These are phyloP conservation scores for Aegilops longissima DNA, from an alignment of 176 grass and related monocot genomes.

Conservation along the genomic window DNA sequence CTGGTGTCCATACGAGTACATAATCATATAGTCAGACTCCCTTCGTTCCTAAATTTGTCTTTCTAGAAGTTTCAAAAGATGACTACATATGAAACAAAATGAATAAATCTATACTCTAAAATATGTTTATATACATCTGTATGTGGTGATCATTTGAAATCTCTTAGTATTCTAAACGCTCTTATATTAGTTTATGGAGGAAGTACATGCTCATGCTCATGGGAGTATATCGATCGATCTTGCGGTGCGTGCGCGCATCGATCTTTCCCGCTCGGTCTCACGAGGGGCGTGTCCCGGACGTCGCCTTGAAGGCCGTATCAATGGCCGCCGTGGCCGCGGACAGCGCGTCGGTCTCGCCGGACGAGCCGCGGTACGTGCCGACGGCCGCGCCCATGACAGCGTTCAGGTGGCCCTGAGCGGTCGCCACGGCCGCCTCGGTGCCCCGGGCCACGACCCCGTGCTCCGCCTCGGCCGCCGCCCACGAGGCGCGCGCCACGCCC, in stretches of 20 bases:
- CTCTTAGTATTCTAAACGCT: no score
- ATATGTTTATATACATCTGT: no score
- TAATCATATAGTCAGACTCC: no score
- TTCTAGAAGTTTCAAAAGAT: no score
- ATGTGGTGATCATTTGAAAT: no score
- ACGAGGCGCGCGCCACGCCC: constrained; percentile 19
- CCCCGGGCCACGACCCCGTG: constrained; percentile 13
- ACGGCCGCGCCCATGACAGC: constrained; percentile 32
- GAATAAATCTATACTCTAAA: no score
- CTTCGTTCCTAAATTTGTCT: no score
- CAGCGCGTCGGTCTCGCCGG: constrained; percentile 14
- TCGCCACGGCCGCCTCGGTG: constrained; percentile 17
- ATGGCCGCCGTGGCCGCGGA: constrained; percentile 36
- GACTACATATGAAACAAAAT: no score
- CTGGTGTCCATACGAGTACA: no score
- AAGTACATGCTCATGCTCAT: no score
- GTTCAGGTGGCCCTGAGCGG: constrained; percentile 27
- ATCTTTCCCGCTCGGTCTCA: not conserved
- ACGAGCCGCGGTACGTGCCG: constrained; percentile 21
- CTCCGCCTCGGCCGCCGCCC: constrained; percentile 24
- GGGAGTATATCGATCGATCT: not conserved
- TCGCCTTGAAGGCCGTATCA: constrained; percentile 30
- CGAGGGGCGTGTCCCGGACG: not conserved
- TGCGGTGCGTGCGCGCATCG: not conserved
- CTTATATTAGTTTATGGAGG: no score